Percentiles rank a stretch among this genome's conserved stretches.
Conservation (phyloP, 1,284 basidiomycete genomes). For the Cryptococcus neoformans region DNA sequence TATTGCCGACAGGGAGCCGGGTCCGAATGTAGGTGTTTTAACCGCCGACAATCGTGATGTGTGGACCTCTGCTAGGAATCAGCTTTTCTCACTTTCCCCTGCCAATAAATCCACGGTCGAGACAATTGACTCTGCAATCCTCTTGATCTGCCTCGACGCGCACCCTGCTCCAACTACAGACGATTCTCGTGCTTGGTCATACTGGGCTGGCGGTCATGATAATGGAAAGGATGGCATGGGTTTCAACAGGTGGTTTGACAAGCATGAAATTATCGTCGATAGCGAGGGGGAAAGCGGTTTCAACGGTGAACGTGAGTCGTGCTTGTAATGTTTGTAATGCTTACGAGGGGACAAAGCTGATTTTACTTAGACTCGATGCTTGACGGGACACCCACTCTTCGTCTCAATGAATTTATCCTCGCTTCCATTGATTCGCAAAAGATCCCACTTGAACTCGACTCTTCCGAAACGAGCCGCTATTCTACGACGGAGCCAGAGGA, state of each 20-base stretch:
- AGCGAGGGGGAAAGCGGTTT: slow-evolving; percentile 93
- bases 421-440: slow-evolving; percentile 74
- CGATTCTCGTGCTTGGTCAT: slow-evolving; percentile 76
- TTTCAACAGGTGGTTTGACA: slow-evolving; percentile 93
- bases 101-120: slow-evolving; percentile 66
- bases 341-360: slow-evolving; percentile 5
- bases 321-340: background rate
- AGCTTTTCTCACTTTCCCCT: slow-evolving; percentile 64
- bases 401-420: slow-evolving; percentile 92
- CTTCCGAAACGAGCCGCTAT: slow-evolving; percentile 48
- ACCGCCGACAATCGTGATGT: slow-evolving; percentile 85
- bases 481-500: slow-evolving; percentile 59
- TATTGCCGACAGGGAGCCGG: slow-evolving; percentile 58
- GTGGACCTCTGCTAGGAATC: slow-evolving; percentile 79
- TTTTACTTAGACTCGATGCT: slow-evolving; percentile 46
- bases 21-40: slow-evolving; percentile 62
- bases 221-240: slow-evolving; percentile 51
- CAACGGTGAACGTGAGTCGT: slow-evolving; percentile 53
- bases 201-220: slow-evolving; percentile 77
- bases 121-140: slow-evolving; percentile 84
- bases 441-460: slow-evolving; percentile 60
- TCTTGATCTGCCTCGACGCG: slow-evolving; percentile 80
- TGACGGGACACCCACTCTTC: slow-evolving; percentile 91
- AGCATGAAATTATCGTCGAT: slow-evolving; percentile 91
- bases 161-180: slow-evolving; percentile 24